Evolutionary conservation across 2,329 filamentous ascomycete genomes (phyloP).

Genomic region (Fusarium zealandicum): DNA sequence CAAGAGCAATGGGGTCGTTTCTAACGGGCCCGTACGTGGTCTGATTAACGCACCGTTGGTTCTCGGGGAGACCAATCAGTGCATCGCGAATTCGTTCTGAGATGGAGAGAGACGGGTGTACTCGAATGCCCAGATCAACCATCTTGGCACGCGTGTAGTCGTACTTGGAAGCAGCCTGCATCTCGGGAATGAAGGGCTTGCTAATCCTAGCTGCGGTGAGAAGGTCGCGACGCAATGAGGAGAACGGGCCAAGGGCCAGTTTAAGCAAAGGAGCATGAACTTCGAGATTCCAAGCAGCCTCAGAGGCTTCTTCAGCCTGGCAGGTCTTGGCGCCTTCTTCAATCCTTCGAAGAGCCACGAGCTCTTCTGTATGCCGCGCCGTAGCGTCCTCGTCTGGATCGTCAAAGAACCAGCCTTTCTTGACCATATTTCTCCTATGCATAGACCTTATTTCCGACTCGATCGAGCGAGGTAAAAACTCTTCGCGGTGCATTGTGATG

Average conservation of each 20-base stretch:
- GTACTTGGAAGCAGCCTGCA: conserved; percentile 5
- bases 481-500: background rate
- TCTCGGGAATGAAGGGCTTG: conserved; percentile 1
- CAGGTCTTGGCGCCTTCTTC: background rate
- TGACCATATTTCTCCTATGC: too few species aligned
- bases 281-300: conserved; percentile 6
- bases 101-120: conserved; percentile 2
- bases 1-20: conserved; percentile 2
- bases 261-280: conserved; percentile 7
- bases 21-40: conserved; percentile 3
- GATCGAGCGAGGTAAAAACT: background rate
- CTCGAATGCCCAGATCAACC: conserved; percentile 5
- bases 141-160: conserved; percentile 7
- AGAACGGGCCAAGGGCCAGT: background rate
- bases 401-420: background rate
- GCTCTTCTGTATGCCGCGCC: background rate
- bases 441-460: too few species aligned
- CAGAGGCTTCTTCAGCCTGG: background rate
- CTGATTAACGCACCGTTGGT: conserved; percentile 2
- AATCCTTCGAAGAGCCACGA: background rate
- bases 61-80: background rate
- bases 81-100: background rate
- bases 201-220: conserved; percentile 5
- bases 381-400: background rate
- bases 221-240: background rate